Evolutionary conservation across 768 basidiomycete species (phyloP).

Genomic region (Rhizopogon rudus): DNA sequence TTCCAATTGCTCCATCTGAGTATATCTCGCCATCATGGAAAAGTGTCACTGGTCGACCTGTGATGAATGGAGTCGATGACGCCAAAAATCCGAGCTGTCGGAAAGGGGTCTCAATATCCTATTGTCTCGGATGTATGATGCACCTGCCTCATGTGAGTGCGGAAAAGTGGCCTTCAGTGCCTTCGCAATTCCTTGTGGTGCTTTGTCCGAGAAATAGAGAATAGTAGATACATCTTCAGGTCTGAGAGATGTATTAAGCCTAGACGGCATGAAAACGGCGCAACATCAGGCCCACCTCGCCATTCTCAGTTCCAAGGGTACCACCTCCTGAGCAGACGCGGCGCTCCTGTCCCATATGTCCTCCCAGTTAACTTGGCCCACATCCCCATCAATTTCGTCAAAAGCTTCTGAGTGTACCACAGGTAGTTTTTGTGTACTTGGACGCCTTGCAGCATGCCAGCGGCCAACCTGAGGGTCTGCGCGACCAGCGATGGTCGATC

Average conservation of each 20-base stretch:
- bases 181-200: slow-evolving; percentile 51
- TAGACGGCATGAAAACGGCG: background rate
- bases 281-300: slow-evolving; percentile 26
- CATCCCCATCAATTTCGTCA: slow-evolving; percentile 1
- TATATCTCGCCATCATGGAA: slow-evolving; percentile 51
- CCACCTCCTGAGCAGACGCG: slow-evolving; percentile 1
- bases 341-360: slow-evolving; percentile 40
- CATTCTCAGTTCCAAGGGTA: slow-evolving; percentile 36
- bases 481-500: slow-evolving; percentile 59
- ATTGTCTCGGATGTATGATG: background rate
- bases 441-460: slow-evolving; percentile 54
- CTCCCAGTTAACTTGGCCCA: slow-evolving; percentile 40
- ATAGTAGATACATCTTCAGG: slow-evolving; percentile 25
- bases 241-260: slow-evolving; percentile 6
- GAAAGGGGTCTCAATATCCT: background rate
- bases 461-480: slow-evolving; percentile 62
- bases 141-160: slow-evolving; percentile 43
- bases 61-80: slow-evolving; percentile 75
- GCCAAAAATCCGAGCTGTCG: slow-evolving; percentile 61
- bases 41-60: slow-evolving; percentile 68
- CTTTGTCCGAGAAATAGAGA: slow-evolving; percentile 52
- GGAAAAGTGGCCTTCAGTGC: slow-evolving; percentile 38
- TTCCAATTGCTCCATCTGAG: slow-evolving; percentile 65
- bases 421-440: background rate
- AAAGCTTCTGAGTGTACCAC: slow-evolving; percentile 3